These are phyloP conservation scores for Dinochytrium kinnereticum DNA, from an alignment of 371 early-diverging fungal genomes.

Conservation along the genomic window DNA sequence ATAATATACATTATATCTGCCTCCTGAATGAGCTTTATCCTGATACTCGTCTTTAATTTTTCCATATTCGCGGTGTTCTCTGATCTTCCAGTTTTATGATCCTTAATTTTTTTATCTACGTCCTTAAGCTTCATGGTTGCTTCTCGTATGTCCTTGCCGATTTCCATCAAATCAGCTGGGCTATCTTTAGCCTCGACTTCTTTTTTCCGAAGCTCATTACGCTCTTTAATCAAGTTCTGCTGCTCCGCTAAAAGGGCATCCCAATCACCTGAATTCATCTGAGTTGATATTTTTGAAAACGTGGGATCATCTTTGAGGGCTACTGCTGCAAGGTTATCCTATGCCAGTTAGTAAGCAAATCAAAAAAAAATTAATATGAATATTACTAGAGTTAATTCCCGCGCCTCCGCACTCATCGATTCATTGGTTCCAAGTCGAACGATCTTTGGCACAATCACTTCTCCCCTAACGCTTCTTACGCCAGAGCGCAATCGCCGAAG, in stretches of 20 bases:
- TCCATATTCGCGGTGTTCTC: slow-evolving; percentile 59
- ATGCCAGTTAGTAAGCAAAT: too few species aligned
- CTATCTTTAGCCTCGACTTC: slow-evolving; percentile 15
- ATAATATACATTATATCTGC: slow-evolving; percentile 46
- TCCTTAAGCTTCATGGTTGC: slow-evolving; percentile 46
- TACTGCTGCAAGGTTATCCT: slow-evolving; percentile 44
- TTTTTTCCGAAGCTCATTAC: slow-evolving; percentile 22
- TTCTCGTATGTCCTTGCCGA: slow-evolving; percentile 42
- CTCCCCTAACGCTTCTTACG: slow-evolving; percentile 43
- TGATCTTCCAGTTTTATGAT: slow-evolving; percentile 49
- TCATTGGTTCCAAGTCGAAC: slow-evolving; percentile 85
- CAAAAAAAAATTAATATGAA: slow-evolving; percentile 3
- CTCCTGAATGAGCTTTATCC: slow-evolving; percentile 53
- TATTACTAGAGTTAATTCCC: slow-evolving; percentile 69
- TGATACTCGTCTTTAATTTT: slow-evolving; percentile 58
- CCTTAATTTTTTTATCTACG: slow-evolving; percentile 44
- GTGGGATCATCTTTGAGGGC: slow-evolving; percentile 31
- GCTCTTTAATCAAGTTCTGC: slow-evolving; percentile 12
- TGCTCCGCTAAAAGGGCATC: slow-evolving; percentile 27
- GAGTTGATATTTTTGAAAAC: slow-evolving; percentile 31
- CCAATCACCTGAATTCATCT: slow-evolving; percentile 34
- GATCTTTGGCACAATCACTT: slow-evolving; percentile 67
- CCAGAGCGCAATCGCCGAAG: slow-evolving; percentile 59
- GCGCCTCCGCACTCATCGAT: slow-evolving; percentile 72
- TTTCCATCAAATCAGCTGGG: slow-evolving; percentile 24